A percentile compares a stretch with the other conserved stretches of the same genome.
phyloP scores from a whole-genome alignment of 208 protist genomes.

The Crithidia brevicula region DNA sequence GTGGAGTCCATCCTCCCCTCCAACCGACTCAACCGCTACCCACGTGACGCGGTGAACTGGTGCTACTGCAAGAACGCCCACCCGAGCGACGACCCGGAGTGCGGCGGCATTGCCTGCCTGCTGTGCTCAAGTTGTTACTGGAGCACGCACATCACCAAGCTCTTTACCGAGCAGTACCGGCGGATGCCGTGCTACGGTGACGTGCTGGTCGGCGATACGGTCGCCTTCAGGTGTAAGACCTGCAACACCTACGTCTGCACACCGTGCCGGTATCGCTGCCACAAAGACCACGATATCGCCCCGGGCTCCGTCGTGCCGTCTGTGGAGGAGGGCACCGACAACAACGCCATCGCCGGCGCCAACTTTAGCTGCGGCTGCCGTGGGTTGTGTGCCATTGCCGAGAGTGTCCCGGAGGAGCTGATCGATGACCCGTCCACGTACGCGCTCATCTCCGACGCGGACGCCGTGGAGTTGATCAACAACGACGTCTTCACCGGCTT shows the following conservation, averaged over 20 bases:
- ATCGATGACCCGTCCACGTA: conserved; percentile 47
- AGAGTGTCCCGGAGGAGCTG: conserved; percentile 44
- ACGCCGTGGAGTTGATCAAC: conserved; percentile 72
- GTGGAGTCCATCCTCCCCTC: conserved; percentile 49
- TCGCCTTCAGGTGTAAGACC: conserved; percentile 73
- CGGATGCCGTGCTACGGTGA: conserved; percentile 84
- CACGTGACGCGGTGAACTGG: conserved; percentile 68
- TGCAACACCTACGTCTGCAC: conserved; percentile 76
- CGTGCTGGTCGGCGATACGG: conserved; percentile 63
- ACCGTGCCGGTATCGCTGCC: conserved; percentile 83
- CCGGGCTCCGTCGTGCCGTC: conserved; percentile 36
- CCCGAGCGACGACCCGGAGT: conserved; percentile 64
- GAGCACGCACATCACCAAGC: conserved; percentile 72
- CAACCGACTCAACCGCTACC: conserved; percentile 80
- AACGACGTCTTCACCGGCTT: conserved; percentile 83
- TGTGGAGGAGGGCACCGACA: conserved; percentile 53
- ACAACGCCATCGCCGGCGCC: conserved; percentile 39
- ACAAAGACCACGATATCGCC: conserved; percentile 74
- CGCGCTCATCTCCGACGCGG: conserved; percentile 36
- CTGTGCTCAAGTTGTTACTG: conserved; percentile 83
- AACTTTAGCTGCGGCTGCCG: conserved; percentile 84
- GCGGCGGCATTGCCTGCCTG: conserved; percentile 75
- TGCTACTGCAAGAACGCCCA: conserved; percentile 79
- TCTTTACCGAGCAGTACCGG: conserved; percentile 57
- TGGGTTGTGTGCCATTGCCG: conserved; percentile 63